Base-by-base conservation (phyloP, 208 protist species). In the Porcisia hertigi region DNA sequence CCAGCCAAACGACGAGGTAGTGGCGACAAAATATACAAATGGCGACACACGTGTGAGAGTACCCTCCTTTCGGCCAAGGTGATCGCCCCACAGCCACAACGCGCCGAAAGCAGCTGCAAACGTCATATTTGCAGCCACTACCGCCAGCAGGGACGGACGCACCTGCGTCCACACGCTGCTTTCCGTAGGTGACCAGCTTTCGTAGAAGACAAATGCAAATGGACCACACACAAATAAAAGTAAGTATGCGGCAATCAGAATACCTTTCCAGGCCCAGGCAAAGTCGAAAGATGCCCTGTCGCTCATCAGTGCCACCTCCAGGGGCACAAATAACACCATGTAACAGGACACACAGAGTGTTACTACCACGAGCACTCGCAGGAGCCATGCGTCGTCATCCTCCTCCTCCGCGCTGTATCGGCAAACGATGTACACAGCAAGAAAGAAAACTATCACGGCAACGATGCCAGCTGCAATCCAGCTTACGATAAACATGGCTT, bases 141-240 rank as follows among this genome's bases (percentile, higher is more conserved):
- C 77, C 11, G 41, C 57, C 0, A 62, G 53, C 64, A 82, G 25
- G 11, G 76, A 75, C 62, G 70, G 71, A 23, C 73, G 69, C 70
- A 84, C 74, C 55, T 77, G 77, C 43, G 74, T 36, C 71, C 78
- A 82, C 18, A 82, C 59, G 39, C 78, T 78, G 20, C 39, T 47
- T 41, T 82, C 72, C 52, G 71, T 69, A 0, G 89, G 81, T 20
- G 91, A 89, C 79, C 89, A 92, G n/a, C 91, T 82, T 69, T 98
- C 96, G 71, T 98, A 98, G 73, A 96, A 89, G 11, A 85, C 91
- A 65, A 98, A 92, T 7, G 92, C 87, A 69, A 97, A 97, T 36
- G 96, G 96, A 11, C 92, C 81, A 12, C 96, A 65, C 11, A 98
- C 75, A 58, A 98, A 77, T 20, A 84, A 55, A 25, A 88, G 69